A percentile compares a stretch with the other conserved stretches of the same genome.
phyloP scores from a whole-genome alignment of 768 basidiomycete genomes.

The Tylopilus vinaceipallidus region DNA sequence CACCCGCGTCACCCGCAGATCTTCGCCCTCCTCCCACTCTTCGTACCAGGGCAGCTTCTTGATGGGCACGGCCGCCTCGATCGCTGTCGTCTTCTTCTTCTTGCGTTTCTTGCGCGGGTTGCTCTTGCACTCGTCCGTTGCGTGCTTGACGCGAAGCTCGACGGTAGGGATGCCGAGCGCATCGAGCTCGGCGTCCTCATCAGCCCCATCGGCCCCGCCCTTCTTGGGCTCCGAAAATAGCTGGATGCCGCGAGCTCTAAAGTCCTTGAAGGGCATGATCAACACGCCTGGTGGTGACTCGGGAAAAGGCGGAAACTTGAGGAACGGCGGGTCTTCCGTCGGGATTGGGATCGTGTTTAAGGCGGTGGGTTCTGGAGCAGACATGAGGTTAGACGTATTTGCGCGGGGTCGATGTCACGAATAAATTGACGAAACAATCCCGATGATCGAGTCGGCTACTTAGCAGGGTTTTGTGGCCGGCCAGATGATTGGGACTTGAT shows the following conservation, averaged over 20 bases:
- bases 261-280: slow-evolving; percentile 55
- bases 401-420: slow-evolving; percentile 11
- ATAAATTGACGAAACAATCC: slow-evolving; percentile 8
- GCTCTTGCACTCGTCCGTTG: slow-evolving; percentile 54
- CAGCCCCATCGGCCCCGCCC: slow-evolving; percentile 28
- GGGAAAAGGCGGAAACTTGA: slow-evolving; percentile 51
- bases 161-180: slow-evolving; percentile 67
- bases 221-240: slow-evolving; percentile 41
- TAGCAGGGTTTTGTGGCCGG: background rate
- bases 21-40: slow-evolving; percentile 66
- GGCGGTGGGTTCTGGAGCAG: slow-evolving; percentile 13
- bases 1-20: slow-evolving; percentile 38
- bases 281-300: slow-evolving; percentile 40
- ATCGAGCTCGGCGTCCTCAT: slow-evolving; percentile 57
- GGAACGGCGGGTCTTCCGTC: slow-evolving; percentile 16
- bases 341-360: slow-evolving; percentile 9
- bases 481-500: slow-evolving; percentile 11
- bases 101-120: slow-evolving; percentile 52
- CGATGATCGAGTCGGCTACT: slow-evolving; percentile 17
- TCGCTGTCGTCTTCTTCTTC: slow-evolving; percentile 29
- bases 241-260: slow-evolving; percentile 57
- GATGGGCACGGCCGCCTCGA: slow-evolving; percentile 14
- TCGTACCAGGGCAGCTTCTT: slow-evolving; percentile 57
- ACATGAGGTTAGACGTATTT: slow-evolving; percentile 21
- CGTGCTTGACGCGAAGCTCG: slow-evolving; percentile 49